A percentile compares a stretch with the other conserved stretches of the same genome.
Evolutionary conservation across 2,329 filamentous ascomycete genomes (phyloP).

Genomic region (Aspergillus alliaceus): DNA sequence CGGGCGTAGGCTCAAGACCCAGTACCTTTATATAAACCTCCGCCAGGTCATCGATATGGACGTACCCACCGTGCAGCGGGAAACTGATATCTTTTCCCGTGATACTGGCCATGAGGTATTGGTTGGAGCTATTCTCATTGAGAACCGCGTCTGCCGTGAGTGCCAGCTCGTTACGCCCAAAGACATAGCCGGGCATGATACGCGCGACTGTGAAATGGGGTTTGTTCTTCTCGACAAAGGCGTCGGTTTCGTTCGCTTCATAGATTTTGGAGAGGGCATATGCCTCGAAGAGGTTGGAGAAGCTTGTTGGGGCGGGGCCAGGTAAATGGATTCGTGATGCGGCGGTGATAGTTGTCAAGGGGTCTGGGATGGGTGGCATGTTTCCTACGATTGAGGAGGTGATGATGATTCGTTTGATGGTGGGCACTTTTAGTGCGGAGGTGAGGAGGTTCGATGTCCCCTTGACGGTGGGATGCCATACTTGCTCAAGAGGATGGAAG

Average conservation of each 20-base stretch:
- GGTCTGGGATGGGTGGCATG: background rate
- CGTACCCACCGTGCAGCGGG: slow-evolving; percentile 9
- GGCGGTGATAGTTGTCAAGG: background rate
- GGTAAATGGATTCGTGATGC: background rate
- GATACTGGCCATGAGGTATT: background rate
- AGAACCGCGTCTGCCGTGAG: background rate
- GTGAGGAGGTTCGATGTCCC: background rate
- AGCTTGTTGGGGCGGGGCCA: background rate
- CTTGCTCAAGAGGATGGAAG: background rate
- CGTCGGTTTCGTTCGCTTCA: background rate
- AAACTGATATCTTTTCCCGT: background rate
- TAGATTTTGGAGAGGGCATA: background rate
- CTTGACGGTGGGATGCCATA: slow-evolving; percentile 1
- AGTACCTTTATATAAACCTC: slow-evolving; percentile 2
- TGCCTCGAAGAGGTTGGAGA: background rate
- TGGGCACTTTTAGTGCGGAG: background rate
- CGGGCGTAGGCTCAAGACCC: background rate
- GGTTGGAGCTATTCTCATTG: background rate
- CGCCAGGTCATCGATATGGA: slow-evolving; percentile 12
- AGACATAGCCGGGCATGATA: background rate
- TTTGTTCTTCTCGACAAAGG: background rate
- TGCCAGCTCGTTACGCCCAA: background rate
- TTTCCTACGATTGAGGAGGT: background rate
- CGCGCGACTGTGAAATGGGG: background rate
- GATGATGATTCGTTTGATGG: background rate